phyloP scores from a whole-genome alignment of 139 green algal genomes.

The Axilococcus clingmanii region DNA sequence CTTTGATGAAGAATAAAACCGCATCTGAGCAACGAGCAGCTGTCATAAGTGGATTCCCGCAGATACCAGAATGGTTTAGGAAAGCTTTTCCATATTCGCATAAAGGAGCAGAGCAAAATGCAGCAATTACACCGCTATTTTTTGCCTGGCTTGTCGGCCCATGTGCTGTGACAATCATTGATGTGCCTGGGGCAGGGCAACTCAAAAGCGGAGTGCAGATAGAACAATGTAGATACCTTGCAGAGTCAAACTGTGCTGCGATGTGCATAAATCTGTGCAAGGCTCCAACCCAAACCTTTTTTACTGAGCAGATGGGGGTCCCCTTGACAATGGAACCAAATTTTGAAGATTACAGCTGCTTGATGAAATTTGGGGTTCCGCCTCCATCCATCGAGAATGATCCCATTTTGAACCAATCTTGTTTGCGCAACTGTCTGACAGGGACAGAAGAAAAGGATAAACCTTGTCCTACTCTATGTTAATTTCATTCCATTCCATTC shows the following conservation, averaged over 20 bases:
- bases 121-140: constrained; percentile 55
- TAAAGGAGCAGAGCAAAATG: constrained; percentile 71
- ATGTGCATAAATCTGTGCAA: constrained; percentile 87
- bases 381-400: constrained; percentile 50
- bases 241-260: constrained; percentile 49
- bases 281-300: constrained; percentile 60
- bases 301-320: constrained; percentile 73
- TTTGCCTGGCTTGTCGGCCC: constrained; percentile 68
- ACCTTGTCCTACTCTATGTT: not conserved
- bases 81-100: constrained; percentile 56
- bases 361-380: constrained; percentile 52
- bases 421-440: constrained; percentile 28
- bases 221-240: constrained; percentile 56
- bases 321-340: constrained; percentile 66
- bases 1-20: constrained; percentile 33
- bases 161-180: constrained; percentile 19
- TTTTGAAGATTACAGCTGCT: constrained; percentile 56
- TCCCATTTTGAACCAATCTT: constrained; percentile 34
- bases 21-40: constrained; percentile 40
- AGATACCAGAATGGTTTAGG: constrained; percentile 47
- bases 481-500: not conserved
- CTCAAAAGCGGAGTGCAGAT: constrained; percentile 51
- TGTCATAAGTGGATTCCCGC: constrained; percentile 56
- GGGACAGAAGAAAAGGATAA: constrained; percentile 3
- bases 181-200: constrained; percentile 16